Conservation (phyloP, 306 rosid species). For the Castanopsis chinensis region DNA sequence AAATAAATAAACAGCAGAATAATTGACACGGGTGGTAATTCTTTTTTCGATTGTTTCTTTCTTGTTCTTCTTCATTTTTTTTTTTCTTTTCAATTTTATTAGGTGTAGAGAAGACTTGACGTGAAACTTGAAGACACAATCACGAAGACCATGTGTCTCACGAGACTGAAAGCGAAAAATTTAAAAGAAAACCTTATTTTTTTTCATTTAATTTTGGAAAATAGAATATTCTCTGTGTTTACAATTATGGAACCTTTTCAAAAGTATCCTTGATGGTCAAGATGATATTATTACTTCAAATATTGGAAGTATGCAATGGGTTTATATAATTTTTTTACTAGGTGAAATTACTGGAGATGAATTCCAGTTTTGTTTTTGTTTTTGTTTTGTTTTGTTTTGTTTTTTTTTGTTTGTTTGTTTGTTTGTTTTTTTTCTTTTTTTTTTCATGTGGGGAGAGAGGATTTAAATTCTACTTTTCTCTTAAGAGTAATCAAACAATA, state of each 20-base stretch:
- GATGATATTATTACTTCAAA: not conserved
- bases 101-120: constrained; percentile 15
- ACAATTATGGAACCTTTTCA: not conserved
- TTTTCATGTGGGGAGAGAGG: too few relatives aligned
- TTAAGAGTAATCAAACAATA: too few relatives aligned
- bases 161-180: constrained; percentile 14
- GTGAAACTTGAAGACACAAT: constrained; percentile 25
- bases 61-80: not conserved
- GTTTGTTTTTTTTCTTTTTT: too few relatives aligned
- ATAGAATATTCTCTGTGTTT: not conserved
- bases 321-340: not conserved
- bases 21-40: not conserved
- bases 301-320: not conserved
- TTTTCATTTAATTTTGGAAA: not conserved
- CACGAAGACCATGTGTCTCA: constrained; percentile 21
- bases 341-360: too few relatives aligned
- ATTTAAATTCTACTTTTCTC: too few relatives aligned
- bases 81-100: not conserved
- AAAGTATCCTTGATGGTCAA: not conserved
- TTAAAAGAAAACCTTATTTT: not conserved
- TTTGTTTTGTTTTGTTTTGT: rapidly evolving
- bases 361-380: too few relatives aligned
- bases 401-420: too few relatives aligned
- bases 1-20: not conserved
- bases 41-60: not conserved